Base-by-base conservation (phyloP, 2,329 filamentous ascomycete species). In the Cytospora chrysosperma region DNA sequence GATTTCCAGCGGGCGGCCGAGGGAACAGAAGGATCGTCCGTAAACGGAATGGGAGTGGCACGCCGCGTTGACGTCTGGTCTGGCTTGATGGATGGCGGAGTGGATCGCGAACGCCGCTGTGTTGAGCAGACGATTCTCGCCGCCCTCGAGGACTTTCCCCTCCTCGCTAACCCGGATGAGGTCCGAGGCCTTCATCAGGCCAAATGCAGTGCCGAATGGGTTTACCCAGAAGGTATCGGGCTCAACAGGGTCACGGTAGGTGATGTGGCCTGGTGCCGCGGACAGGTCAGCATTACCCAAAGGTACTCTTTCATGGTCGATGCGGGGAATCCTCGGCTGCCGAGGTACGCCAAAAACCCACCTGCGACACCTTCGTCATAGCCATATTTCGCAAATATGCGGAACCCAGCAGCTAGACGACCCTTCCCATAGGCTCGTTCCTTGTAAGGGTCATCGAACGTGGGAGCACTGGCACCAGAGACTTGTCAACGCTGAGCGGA, bases 191-290 rank as follows among this genome's bases (percentile, higher is more conserved):
- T 64, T 68, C 43, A 68, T 63, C 19, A 65, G 61, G 10, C 59
- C 87, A 0, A 85, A 87, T 0, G 82, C 80, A 62, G 85, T 88
- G 51, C 86, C 86, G 62, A 89, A 87, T 0, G 87, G 87, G 68
- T 89, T 89, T 5, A 90, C 85, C 87, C 86, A 89, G 75, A 89
- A 88, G 0, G 81, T 85, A 2, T 77, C 74, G 0, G 84, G 83
- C 53, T 88, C 82, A 13, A 89, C 81, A 0, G 86, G 86, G 66
- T 88, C 72, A 13, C 34, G 50, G 28, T 55, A 49, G 4, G 61
- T 66, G 27, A 66, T 66, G 34, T 65, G 63, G 12, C 64, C 61
- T 66, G 40, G 32, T 19, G n/a, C n/a, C n/a, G n/a, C n/a, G 8
- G 4, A 17, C 17, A 1, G 2, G 51, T 67, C 51, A 69, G 62